phyloP scores from a whole-genome alignment of 2,329 filamentous ascomycete genomes.

The Arthrobotrys entomopaga region DNA sequence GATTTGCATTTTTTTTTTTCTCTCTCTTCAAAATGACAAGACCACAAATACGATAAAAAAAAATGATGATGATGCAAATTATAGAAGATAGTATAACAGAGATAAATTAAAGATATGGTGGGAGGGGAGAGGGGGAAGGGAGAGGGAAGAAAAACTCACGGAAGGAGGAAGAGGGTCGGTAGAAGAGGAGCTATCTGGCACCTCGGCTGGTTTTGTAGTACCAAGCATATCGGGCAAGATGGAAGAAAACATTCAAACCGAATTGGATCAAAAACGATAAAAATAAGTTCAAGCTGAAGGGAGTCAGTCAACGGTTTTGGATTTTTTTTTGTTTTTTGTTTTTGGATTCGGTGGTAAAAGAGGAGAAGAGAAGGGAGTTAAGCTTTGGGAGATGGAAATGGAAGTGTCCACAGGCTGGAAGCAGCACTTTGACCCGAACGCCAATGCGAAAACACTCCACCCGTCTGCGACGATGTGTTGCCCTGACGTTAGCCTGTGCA shows the following conservation, averaged over 20 bases:
- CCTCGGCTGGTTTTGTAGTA: conserved; percentile 41
- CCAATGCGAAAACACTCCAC: conserved; percentile 11
- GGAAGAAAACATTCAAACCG: neutral
- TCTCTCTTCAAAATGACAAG: neutral
- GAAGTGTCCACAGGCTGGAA: conserved; percentile 16
- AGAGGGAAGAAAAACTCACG: too few species aligned
- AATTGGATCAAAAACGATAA: conserved; percentile 7
- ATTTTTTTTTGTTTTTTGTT: too few species aligned
- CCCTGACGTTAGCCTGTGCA: conserved; percentile 28
- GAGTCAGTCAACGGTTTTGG: too few species aligned
- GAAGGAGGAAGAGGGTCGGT: too few species aligned
- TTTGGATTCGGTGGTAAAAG: too few species aligned
- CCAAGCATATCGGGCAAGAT: conserved; percentile 27
- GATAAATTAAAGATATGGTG: neutral
- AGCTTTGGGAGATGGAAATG: too few species aligned
- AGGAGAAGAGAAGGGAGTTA: conserved; percentile 15
- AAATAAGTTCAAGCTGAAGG: neutral
- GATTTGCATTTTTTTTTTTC: conserved; percentile 46
- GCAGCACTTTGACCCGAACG: conserved; percentile 13
- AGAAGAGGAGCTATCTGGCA: conserved; percentile 21
- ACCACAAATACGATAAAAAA: neutral
- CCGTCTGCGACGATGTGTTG: conserved; percentile 30
- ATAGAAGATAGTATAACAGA: neutral
- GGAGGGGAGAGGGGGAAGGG: neutral
- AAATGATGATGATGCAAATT: neutral